Evolutionary conservation across 306 rosid species (phyloP).

Genomic region (Glycine soja): DNA sequence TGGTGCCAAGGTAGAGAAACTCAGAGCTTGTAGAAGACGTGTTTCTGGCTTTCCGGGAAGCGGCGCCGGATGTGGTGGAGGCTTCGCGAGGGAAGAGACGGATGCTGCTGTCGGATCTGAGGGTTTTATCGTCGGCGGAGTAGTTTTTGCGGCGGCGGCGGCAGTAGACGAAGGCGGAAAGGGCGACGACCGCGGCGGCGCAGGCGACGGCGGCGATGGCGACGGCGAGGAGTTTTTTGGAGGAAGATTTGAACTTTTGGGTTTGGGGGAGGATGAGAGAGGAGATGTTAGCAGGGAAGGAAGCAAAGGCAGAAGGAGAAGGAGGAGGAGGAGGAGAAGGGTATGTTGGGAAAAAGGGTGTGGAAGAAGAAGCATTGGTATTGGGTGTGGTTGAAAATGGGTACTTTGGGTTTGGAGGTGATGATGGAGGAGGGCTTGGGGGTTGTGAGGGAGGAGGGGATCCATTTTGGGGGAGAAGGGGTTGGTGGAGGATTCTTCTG

Average conservation of each 20-base stretch:
- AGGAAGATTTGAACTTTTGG: constrained; percentile 44
- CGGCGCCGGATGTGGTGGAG: background rate
- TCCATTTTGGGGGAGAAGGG: constrained; percentile 51
- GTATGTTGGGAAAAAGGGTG: constrained; percentile 85
- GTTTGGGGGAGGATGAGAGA: constrained; percentile 77
- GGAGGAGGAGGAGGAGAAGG: constrained; percentile 77
- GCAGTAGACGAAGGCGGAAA: constrained; percentile 58
- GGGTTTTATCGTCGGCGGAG: constrained; percentile 66
- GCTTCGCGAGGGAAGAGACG: constrained; percentile 63
- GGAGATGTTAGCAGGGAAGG: constrained; percentile 94
- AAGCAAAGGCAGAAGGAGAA: constrained; percentile 67
- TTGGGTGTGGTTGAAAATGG: constrained; percentile 72
- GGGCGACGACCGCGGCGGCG: constrained; percentile 45
- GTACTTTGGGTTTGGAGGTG: constrained; percentile 55
- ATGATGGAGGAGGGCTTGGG: constrained; percentile 45
- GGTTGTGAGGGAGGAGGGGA: constrained; percentile 59
- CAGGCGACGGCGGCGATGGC: constrained; percentile 58
- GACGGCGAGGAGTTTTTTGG: constrained; percentile 57
- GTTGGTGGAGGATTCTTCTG: constrained; percentile 80
- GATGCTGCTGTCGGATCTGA: constrained; percentile 74
- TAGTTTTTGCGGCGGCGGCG: constrained; percentile 52
- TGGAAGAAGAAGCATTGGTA: constrained; percentile 31
- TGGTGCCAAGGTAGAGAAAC: constrained; percentile 89
- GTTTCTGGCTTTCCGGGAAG: constrained; percentile 44
- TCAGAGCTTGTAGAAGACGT: constrained; percentile 74